These are phyloP conservation scores for Hevea brasiliensis DNA, from an alignment of 345 rosid species.

Conservation along the genomic window DNA sequence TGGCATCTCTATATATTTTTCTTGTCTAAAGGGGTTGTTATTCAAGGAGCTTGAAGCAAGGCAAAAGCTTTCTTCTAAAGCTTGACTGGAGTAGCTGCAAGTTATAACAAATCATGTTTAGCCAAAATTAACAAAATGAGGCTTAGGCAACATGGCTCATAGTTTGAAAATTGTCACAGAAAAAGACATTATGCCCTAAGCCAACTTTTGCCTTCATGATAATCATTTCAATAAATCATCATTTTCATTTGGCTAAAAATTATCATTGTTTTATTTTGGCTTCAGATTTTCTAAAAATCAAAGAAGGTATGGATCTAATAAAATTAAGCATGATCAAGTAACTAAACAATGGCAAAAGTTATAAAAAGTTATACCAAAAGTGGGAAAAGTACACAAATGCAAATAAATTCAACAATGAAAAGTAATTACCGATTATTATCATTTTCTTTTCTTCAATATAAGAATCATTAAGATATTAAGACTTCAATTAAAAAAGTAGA, in stretches of 20 bases:
- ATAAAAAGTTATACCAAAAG: not conserved
- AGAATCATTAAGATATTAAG: not conserved
- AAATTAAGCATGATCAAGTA: not conserved
- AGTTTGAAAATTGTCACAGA: not conserved
- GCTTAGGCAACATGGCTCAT: not conserved
- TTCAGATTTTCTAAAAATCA: not conserved
- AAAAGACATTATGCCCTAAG: not conserved
- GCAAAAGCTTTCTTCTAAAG: constrained; percentile 38
- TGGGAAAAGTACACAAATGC: not conserved
- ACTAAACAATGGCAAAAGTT: not conserved
- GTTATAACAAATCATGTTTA: constrained; percentile 2
- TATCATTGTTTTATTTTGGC: no score
- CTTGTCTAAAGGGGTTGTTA: constrained; percentile 34
- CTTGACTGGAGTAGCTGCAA: constrained; percentile 43
- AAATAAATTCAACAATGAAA: not conserved
- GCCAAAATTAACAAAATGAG: constrained; percentile 6
- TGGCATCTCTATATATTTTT: constrained; percentile 26
- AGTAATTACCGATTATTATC: not conserved
- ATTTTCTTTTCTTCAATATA: not conserved
- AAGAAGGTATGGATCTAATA: not conserved
- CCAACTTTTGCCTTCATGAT: not conserved
- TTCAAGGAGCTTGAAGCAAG: constrained; percentile 38
- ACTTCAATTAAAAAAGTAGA: not conserved
- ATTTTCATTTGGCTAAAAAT: not conserved
- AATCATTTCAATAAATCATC: not conserved